Base-by-base conservation (phyloP, 2,329 filamentous ascomycete genomes). In the Talaromyces sp. region DNA sequence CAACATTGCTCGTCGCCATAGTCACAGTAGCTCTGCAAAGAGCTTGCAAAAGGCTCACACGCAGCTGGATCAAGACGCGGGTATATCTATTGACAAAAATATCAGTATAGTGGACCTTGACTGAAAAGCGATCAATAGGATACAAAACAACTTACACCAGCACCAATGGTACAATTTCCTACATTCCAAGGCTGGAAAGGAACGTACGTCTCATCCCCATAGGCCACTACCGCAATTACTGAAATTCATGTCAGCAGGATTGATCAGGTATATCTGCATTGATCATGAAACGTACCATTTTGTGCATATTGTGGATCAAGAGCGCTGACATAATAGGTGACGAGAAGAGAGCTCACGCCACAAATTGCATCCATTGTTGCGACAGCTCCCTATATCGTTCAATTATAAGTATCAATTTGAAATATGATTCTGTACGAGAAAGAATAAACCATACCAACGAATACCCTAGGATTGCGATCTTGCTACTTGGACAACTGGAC, bases 311-410 rank as follows among this genome's bases (percentile, higher is more conserved):
- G 4, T 6, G 27, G 31, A n/a, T 41, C 37, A 3, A 67, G 59
- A 50, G 33, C 60, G 16, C 45, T n/a, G 3, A 67, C 56, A 19
- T 60, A 60, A 33, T 60, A 59, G 4, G 64, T 35, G 7, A 65
- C 35, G 22, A 39, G 43, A 47, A 66, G 22, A 59, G 66, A 67
- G 61, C 70, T 70, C 33, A 70, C 70, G 31, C 70, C 70, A 37
- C 70, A 72, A 16, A 72, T 54, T 10, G 66, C 69, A 50, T 70
- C 68, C 70, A 72, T 72, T 65, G 70, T 52, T 35, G 68, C 58
- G 9, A 71, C 64, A 9, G 69, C 70, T 16, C 70, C 69, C 70
- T 59, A 43, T 27, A 9, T 31, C 5, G 10, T 47, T 7, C 9
- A 22, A 35, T 57, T 3, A 3, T 41, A 14, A 37, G 54, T 14